Base-by-base conservation (phyloP, 352 stramenopile genomes). In the Blastocystis sp. region DNA sequence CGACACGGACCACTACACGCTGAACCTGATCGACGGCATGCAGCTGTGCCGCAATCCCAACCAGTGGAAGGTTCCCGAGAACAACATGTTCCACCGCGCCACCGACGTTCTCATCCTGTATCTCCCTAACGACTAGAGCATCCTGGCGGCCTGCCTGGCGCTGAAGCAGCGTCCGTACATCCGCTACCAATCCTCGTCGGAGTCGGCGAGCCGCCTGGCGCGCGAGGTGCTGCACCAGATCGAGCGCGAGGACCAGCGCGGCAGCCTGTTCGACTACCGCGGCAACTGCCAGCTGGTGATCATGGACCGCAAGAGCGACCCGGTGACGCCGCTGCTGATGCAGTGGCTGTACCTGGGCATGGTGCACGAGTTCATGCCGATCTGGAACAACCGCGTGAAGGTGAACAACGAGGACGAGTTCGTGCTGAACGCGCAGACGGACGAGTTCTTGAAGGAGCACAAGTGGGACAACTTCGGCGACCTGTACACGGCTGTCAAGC, bases 391-490 rank as follows among this genome's bases (percentile, higher is more conserved):
- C 91, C 93, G 96, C 40, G 96, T 99, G 70, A 93, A 98, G 89
- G 92, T 99, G 64, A 92, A 93, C 43, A 95, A 96, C 77, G 95
- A 98, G 91, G 95, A 97, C 80, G 96, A 99, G 92, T 94, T 99
- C 21, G 96, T 99, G 40, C 91, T 99, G 54, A 97, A 94, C 57
- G 92, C 94, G 21, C 95, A 94, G 17, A 95, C 97, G 66, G 97
- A 99, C 90, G 90, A 93, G 1, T 99, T 99, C 90, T 99, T 98
- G 89, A 91, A 92, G 48, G 91, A 93, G 62, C 95, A 99, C 92
- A 94, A 97, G 81, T 94, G 98, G 91, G 93, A 94, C 48, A 99
- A 99, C 92, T 99, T 99, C 94, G 97, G 97, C 61, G 95, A 98
- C 89, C 91, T 98, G 9, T 95, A 93, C 69, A 93, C 95, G 90